Percentiles rank a stretch among this genome's conserved stretches.
These are phyloP conservation scores for Pseudevernia furfuracea DNA, from an alignment of 495 filamentous ascomycete genomes.

Conservation along the genomic window DNA sequence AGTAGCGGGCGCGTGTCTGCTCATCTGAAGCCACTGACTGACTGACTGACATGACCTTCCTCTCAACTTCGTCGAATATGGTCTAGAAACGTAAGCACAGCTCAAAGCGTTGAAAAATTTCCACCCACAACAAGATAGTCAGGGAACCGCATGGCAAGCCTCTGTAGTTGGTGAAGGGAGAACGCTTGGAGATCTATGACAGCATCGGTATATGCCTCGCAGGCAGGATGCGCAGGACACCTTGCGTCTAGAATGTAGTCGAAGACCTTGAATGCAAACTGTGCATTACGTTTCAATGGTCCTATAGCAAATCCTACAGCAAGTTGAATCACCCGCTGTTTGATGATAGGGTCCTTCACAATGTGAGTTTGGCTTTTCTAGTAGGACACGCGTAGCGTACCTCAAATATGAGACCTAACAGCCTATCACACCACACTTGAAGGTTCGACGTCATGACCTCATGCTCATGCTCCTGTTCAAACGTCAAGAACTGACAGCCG, in stretches of 20 bases:
- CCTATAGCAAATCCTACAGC: conserved; percentile 78
- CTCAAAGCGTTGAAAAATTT: background rate
- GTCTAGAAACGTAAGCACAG: conserved; percentile 37
- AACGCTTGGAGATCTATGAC: conserved; percentile 77
- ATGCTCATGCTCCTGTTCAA: conserved; percentile 49
- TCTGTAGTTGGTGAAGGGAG: conserved; percentile 77
- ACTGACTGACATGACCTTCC: conserved; percentile 74
- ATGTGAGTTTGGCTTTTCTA: conserved; percentile 5
- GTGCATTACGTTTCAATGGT: conserved; percentile 66
- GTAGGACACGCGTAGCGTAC: conserved; percentile 32
- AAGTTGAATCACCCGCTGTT: conserved; percentile 74
- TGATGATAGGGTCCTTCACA: conserved; percentile 70
- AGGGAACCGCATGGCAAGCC: conserved; percentile 81
- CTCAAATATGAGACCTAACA: conserved; percentile 71
- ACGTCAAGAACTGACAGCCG: conserved; percentile 23
- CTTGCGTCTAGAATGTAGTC: conserved; percentile 82
- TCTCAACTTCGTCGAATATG: conserved; percentile 80
- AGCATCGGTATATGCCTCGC: conserved; percentile 75
- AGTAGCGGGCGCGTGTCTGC: conserved; percentile 66
- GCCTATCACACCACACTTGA: conserved; percentile 69
- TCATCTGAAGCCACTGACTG: conserved; percentile 65
- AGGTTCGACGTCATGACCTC: conserved; percentile 57
- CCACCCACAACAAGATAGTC: conserved; percentile 66
- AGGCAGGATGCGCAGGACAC: conserved; percentile 58
- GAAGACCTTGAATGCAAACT: conserved; percentile 77